Base-by-base conservation (phyloP, 768 basidiomycete species). In the Pulveroboletus frians region DNA sequence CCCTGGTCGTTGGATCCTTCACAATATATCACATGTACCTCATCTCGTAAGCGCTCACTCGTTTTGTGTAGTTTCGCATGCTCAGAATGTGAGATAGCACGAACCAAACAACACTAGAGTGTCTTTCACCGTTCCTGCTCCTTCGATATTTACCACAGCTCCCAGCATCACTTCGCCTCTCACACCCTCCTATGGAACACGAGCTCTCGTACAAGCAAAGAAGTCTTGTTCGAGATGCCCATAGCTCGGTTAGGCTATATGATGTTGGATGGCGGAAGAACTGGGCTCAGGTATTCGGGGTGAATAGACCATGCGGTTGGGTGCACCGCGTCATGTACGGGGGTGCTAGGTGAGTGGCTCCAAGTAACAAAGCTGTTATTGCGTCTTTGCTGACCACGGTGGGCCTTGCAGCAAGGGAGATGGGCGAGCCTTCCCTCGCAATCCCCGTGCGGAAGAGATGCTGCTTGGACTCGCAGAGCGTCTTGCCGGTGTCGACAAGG, bases 31-130 rank as follows among this genome's bases (percentile, higher is more conserved):
- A 92, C 63, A 57, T 85, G 36, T 91, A 89, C 62, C 79, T 92
- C 37, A 77, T 84, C 38, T 76, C 76, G 85, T 87, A 60, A 59
- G 86, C 74, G 21, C 41, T 45, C 23, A 32, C 47, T 39, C 38
- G 38, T 32, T 23, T 23, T 11, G 23, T 6, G 20, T 54, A 18
- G 11, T 36, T 35, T 20, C 9, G 30, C 27, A 46, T 13, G 14
- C 41, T 27, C 50, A 40, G 47, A 34, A 2, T 9, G 13, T 20
- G 29, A 46, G n/a, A 30, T 51, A 90, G 88, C 31, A 89, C 84
- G 23, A 92, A 92, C 62, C 87, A 91, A 69, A 91, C 89, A n/a
- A 92, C 89, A 0, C 54, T 90, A 18, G 89, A 92, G 61, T 75
- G 80, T 48, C 73, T 90, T 34, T 80, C 87, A 0, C 87, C 87